A percentile compares a stretch with the other conserved stretches of the same genome.
These are phyloP conservation scores for Houttuynia cordata DNA, from an alignment of 164 flowering plant species.

Conservation along the genomic window DNA sequence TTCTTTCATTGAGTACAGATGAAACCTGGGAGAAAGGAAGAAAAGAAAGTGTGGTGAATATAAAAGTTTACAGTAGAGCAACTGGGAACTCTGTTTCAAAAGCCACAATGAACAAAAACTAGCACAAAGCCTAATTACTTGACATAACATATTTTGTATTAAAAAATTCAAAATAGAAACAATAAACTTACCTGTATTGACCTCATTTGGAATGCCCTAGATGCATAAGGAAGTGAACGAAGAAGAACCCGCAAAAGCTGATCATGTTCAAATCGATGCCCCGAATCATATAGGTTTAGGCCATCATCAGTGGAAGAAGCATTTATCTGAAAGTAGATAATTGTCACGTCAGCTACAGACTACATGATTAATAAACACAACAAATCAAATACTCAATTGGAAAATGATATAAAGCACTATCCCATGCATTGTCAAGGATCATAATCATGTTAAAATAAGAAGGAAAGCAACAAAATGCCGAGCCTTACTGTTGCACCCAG, in stretches of 20 bases:
- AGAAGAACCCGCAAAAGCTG: constrained; percentile 82
- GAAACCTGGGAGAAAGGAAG: background rate
- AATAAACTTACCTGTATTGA: constrained; percentile 67
- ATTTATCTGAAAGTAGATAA: constrained; percentile 53
- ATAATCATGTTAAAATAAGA: background rate
- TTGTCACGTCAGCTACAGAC: constrained; percentile 2
- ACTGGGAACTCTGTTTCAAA: background rate
- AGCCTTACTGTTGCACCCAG: constrained; percentile 81
- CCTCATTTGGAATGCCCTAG: constrained; percentile 62
- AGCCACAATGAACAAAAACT: background rate
- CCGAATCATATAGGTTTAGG: constrained; percentile 79
- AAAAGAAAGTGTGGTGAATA: background rate
- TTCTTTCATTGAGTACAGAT: background rate
- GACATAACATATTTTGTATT: no score
- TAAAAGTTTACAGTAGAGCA: background rate
- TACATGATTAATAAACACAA: background rate
- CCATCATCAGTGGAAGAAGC: constrained; percentile 86
- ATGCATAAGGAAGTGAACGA: constrained; percentile 85
- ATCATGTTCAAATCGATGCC: constrained; percentile 84
- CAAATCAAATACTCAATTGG: background rate
- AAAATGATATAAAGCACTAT: background rate
- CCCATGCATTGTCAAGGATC: no score
- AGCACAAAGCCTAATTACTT: no score
- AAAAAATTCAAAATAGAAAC: background rate
- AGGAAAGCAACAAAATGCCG: background rate